phyloP scores from a whole-genome alignment of 1,284 basidiomycete genomes.

The Malassezia furfur region DNA sequence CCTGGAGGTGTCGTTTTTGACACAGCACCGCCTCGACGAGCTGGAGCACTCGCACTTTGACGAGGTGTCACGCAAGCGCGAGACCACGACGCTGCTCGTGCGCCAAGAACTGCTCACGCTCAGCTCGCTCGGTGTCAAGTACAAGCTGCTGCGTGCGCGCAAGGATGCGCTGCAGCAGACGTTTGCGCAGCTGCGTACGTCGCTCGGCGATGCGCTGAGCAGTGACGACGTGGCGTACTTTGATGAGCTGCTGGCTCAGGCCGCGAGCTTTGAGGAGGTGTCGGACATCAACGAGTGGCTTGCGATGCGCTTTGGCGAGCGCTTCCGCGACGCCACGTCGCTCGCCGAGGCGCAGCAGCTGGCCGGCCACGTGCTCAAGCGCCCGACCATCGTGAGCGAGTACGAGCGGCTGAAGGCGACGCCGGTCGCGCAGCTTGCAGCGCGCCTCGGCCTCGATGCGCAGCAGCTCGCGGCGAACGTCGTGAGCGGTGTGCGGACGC shows the following conservation, averaged over 20 bases:
- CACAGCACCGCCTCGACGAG: slow-evolving; percentile 83
- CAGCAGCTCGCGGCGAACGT: slow-evolving; percentile 74
- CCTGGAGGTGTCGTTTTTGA: slow-evolving; percentile 87
- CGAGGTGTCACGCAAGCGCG: slow-evolving; percentile 19
- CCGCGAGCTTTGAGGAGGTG: slow-evolving; percentile 66
- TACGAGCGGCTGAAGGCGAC: slow-evolving; percentile 78
- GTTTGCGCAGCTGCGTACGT: slow-evolving; percentile 54
- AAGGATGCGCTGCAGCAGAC: slow-evolving; percentile 37
- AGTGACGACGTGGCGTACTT: slow-evolving; percentile 15
- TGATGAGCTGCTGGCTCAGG: slow-evolving; percentile 46
- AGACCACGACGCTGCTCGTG: slow-evolving; percentile 32
- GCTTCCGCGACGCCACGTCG: slow-evolving; percentile 42
- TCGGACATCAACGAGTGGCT: slow-evolving; percentile 89
- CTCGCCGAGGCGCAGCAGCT: slow-evolving; percentile 61
- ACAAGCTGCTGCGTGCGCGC: slow-evolving; percentile 35
- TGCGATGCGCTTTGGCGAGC: slow-evolving; percentile 61
- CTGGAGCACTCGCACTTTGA: slow-evolving; percentile 59
- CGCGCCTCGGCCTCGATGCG: slow-evolving; percentile 68
- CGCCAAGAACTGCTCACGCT: slow-evolving; percentile 52
- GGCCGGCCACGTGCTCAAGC: slow-evolving; percentile 55
- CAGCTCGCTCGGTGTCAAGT: slow-evolving; percentile 56
- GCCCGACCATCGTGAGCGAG: slow-evolving; percentile 71
- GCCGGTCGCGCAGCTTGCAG: slow-evolving; percentile 63
- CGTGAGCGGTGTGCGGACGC: slow-evolving; percentile 52
- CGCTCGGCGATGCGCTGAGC: slow-evolving; percentile 55